Evolutionary conservation across 1,139 yeast genomes (phyloP), one percentile per base, ranked within the genome.

Genomic region (Pichia sp.): DNA sequence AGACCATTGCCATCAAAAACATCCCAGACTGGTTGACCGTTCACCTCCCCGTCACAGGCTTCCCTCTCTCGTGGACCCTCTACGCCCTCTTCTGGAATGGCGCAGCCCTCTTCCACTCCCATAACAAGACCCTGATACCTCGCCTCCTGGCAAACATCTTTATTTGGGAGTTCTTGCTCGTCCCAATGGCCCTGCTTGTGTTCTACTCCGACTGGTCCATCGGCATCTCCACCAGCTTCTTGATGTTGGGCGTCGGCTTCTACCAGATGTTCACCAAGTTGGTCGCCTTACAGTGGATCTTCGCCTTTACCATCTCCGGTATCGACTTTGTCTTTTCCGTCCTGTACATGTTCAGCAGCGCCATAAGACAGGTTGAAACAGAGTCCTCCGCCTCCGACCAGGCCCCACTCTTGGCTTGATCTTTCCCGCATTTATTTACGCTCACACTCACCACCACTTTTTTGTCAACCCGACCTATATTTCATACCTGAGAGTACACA

Each of bases 41-140:
- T 53, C 95, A 87, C 68, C 70, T 81, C 59, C 78, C 90, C n/a
- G 75, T 79, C 15, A 75, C 80, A 15, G 89, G 92, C 0, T 63
- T 87, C 64, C 95, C 96, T 38, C 70, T 87, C 54, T 76, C 88
- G 30, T 88, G 95, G 95, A 72, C 84, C 43, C 68, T 86, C 59
- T 85, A 82, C 66, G 85, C 82, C 32, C 68, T 88, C 45, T 85
- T 87, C 73, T 87, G 95, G 95, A 86, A 86, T 64, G 95, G 95
- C 43, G 92, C 95, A 3, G 85, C 84, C 34, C 72, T 82, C 64
- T 77, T 82, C 62, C 84, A 81, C 66, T 75, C 80, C 44, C 78
- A 79, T 58, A 73, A 75, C 48, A 70, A 75, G 45, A 64, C 72
- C 13, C 69, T 85, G 34, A 73, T 79, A 38, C 83, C 89, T n/a